These are phyloP conservation scores for Barbarea vulgaris DNA, from an alignment of 345 rosid genomes.

Conservation along the genomic window DNA sequence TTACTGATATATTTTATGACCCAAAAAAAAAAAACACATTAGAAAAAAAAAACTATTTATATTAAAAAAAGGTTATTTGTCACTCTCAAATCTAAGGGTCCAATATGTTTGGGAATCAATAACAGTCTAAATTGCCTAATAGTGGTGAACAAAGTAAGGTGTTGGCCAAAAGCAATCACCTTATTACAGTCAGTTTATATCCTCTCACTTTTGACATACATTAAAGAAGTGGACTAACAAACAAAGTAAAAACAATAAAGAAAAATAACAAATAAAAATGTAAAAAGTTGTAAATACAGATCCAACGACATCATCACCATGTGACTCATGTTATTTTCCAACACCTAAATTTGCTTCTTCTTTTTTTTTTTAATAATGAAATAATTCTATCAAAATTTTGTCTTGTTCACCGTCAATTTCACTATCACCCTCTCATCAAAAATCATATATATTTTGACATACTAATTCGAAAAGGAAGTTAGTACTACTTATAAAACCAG, in stretches of 20 bases:
- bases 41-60: background rate
- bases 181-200: constrained; percentile 31
- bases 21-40: background rate
- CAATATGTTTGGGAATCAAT: constrained; percentile 45
- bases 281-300: constrained; percentile 19
- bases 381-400: background rate
- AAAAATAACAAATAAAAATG: background rate
- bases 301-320: constrained; percentile 30
- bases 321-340: constrained; percentile 39
- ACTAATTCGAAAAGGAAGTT: background rate
- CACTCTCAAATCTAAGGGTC: constrained; percentile 38
- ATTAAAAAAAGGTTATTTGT: constrained; percentile 17
- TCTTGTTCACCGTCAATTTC: constrained; percentile 31
- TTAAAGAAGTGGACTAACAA: constrained; percentile 26
- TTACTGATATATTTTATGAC: constrained; percentile 10
- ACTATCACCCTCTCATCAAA: constrained; percentile 32
- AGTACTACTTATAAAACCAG: constrained; percentile 1
- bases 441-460: constrained; percentile 17
- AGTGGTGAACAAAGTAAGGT: constrained; percentile 44
- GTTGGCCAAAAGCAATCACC: constrained; percentile 43
- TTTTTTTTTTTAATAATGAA: background rate
- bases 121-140: constrained; percentile 38
- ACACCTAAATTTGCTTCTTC: constrained; percentile 6
- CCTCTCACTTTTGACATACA: constrained; percentile 35
- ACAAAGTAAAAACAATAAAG: constrained; percentile 9